Conservation (phyloP, 2,329 filamentous ascomycete species). For the Fusarium camptoceras region DNA sequence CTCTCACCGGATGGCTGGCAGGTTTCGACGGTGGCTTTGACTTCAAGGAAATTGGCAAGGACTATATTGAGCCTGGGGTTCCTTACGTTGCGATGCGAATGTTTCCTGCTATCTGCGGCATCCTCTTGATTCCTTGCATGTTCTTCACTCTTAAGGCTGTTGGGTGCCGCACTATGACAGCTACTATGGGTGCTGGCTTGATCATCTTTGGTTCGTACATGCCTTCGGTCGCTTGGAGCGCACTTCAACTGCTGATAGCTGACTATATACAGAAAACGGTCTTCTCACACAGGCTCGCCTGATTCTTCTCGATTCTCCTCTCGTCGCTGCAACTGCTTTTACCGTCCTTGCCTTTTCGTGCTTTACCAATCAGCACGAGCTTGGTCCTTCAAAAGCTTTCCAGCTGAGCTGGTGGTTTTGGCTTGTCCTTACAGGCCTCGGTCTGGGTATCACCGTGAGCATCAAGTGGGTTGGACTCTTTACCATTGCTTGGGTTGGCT, state of each 20-base stretch:
- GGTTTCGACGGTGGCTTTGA: constrained; percentile 97
- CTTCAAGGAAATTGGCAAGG: constrained; percentile 99
- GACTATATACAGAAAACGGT: constrained; percentile 79
- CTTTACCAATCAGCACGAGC: constrained; percentile 97
- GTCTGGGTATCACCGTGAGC: constrained; percentile 89
- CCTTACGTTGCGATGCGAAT: constrained; percentile 98
- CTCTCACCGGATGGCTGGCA: constrained; percentile 91
- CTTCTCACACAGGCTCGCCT: constrained; percentile 94
- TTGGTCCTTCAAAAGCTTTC: constrained; percentile 90
- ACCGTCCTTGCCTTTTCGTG: constrained; percentile 90
- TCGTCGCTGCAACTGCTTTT: constrained; percentile 92
- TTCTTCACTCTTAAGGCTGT: constrained; percentile 93
- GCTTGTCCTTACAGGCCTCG: constrained; percentile 86
- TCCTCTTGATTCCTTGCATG: constrained; percentile 89
- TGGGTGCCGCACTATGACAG: constrained; percentile 88
- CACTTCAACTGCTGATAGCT: constrained; percentile 36
- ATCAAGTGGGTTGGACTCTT: constrained; percentile 99
- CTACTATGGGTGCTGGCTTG: constrained; percentile 83
- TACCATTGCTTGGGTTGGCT: constrained; percentile 97
- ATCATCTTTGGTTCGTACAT: constrained; percentile 85
- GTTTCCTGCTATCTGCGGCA: constrained; percentile 88
- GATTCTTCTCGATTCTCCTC: constrained; percentile 94
- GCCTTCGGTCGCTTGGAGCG: not conserved
- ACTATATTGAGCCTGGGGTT: constrained; percentile 93
- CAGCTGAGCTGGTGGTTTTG: constrained; percentile 97